Evolutionary conservation across 1,139 yeast species (phyloP).

Genomic region (Ashbya aceris): DNA sequence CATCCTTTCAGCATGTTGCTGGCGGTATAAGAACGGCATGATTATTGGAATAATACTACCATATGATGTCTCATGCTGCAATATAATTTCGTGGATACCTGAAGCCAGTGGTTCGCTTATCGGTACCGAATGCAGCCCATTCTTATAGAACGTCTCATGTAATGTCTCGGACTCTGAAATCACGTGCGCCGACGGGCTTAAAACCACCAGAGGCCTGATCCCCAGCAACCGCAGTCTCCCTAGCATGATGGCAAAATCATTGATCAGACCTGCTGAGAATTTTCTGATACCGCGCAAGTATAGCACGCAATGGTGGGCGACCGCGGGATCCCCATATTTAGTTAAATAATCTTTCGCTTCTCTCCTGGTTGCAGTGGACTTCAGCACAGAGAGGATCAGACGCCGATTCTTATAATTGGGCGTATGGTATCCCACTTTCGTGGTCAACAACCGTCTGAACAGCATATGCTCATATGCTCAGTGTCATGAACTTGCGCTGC

Average conservation of each 20-base stretch:
- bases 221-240: constrained; percentile 23
- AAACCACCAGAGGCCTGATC: constrained; percentile 23
- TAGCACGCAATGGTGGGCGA: constrained; percentile 21
- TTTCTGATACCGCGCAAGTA: constrained; percentile 20
- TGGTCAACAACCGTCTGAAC: not conserved
- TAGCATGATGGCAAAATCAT: constrained; percentile 17
- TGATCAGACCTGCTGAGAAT: constrained; percentile 9
- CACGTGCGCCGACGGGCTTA: constrained; percentile 19
- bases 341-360: constrained; percentile 60
- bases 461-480: too few species aligned
- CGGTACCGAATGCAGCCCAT: constrained; percentile 14
- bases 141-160: constrained; percentile 19
- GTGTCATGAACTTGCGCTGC: too few species aligned
- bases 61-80: not conserved
- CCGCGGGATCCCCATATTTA: constrained; percentile 36
- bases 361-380: constrained; percentile 67
- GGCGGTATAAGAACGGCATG: constrained; percentile 22
- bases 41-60: constrained; percentile 20
- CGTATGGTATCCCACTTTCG: constrained; percentile 11
- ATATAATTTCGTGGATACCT: not conserved
- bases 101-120: constrained; percentile 8
- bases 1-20: constrained; percentile 15
- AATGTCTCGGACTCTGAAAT: constrained; percentile 8
- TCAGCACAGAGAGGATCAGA: constrained; percentile 57
- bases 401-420: constrained; percentile 33